These are phyloP conservation scores for Penicillium fimorum DNA, from an alignment of 495 filamentous ascomycete species.

Conservation along the genomic window DNA sequence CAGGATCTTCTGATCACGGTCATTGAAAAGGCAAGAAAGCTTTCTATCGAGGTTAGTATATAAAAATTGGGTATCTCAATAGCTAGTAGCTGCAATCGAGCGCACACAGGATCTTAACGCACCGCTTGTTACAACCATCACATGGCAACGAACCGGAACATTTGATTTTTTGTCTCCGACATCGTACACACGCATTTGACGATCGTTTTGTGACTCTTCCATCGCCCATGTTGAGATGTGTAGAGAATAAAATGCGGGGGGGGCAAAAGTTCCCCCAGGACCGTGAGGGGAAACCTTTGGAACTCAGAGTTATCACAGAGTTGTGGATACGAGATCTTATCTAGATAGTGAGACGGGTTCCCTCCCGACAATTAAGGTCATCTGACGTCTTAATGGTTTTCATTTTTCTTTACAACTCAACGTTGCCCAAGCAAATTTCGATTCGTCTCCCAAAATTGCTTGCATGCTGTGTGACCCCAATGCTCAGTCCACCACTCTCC, in stretches of 20 bases:
- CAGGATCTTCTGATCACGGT: constrained; percentile 42
- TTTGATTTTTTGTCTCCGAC: constrained; percentile 48
- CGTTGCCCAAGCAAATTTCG: constrained; percentile 61
- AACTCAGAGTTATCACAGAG: neutral
- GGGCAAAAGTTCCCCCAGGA: neutral
- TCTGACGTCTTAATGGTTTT: neutral
- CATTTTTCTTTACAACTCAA: constrained; percentile 34
- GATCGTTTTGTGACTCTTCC: constrained; percentile 37
- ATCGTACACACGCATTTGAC: constrained; percentile 44
- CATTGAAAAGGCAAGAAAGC: constrained; percentile 41
- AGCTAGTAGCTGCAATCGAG: no score
- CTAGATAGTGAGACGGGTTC: neutral
- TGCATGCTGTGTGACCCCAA: constrained; percentile 80
- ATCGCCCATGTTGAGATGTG: constrained; percentile 8
- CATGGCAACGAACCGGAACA: constrained; percentile 44
- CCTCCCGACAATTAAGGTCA: constrained; percentile 1
- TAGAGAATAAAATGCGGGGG: constrained; percentile 5
- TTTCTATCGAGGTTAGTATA: constrained; percentile 13
- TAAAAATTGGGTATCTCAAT: no score
- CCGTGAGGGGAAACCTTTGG: neutral
- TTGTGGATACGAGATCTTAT: neutral
- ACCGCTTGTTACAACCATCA: constrained; percentile 41
- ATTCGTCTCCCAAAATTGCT: constrained; percentile 80
- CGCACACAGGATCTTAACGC: no score
- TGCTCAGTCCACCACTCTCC: constrained; percentile 95